Base-by-base conservation (phyloP, 2,329 filamentous ascomycete species). In the Exophiala spinifera region DNA sequence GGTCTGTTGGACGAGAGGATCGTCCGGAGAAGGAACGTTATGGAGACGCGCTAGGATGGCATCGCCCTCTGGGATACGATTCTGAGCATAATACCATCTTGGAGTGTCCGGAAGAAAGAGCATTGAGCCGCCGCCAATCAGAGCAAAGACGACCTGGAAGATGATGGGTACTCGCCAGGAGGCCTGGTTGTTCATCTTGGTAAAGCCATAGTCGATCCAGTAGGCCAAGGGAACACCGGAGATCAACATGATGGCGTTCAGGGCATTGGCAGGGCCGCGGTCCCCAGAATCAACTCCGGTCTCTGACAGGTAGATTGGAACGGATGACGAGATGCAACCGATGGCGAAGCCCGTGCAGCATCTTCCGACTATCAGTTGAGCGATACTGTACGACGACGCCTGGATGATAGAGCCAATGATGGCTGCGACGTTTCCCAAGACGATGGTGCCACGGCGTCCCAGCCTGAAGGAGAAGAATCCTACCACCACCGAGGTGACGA, bases 161-260 rank as follows among this genome's bases (percentile, higher is more conserved):
- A 65, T 64, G 23, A 69, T 60, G 8, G 67, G 67, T 15, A 68
- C 57, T 3, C 67, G 56, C 67, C 67, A 69, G 15, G 66, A 66
- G 28, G 59, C 61, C 42, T 66, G 64, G 19, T 56, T 61, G 19
- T 51, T 59, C 14, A 64, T 62, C 46, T 66, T 66, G 15, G 62
- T 64, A 51, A 69, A 66, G 17, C 67, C 67, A 46, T 69, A 69
- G 54, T 70, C 67, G 23, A 64, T 65, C 67, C 67, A 70, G 50
- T 70, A 70, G 2, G 67, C 67, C 1, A 66, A 46, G 7, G 68
- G 65, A 42, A 49, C 62, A 57, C 17, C 67, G 17, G 31, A 63
- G 36, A 61, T 64, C 20, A 61, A 61, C 53, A 69, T 67, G 45
- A 69, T 64, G 44, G 65, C 61, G 40, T 65, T 65, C 46, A 69